phyloP scores from a whole-genome alignment of 2,329 filamentous ascomycete species.

The Colletotrichum cereale region DNA sequence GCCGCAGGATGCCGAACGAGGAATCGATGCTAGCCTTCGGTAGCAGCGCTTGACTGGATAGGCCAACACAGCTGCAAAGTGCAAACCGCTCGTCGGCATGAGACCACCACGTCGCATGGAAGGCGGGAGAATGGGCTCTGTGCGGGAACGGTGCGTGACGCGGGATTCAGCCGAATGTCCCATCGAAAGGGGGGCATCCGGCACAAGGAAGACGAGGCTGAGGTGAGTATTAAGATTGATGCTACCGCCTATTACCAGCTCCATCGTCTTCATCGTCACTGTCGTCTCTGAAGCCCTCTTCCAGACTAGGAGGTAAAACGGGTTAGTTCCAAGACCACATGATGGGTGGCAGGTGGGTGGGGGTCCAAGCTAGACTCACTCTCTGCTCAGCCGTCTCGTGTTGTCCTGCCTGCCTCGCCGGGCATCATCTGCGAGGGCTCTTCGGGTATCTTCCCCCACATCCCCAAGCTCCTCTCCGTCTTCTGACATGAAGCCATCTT shows the following conservation, averaged over 20 bases:
- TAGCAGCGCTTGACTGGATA: constrained; percentile 11
- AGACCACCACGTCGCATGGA: constrained; percentile 8
- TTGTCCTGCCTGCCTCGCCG: constrained; percentile 59
- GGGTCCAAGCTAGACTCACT: constrained; percentile 59
- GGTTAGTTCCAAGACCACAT: constrained; percentile 14
- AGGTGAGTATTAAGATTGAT: constrained; percentile 27
- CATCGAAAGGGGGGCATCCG: background rate
- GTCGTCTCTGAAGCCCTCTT: constrained; percentile 65
- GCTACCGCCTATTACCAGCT: constrained; percentile 37
- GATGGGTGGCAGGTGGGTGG: background rate
- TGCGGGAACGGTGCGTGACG: constrained; percentile 11
- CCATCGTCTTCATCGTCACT: constrained; percentile 56
- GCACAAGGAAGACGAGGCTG: constrained; percentile 18
- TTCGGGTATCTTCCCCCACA: constrained; percentile 63
- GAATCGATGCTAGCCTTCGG: constrained; percentile 1
- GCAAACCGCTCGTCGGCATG: background rate
- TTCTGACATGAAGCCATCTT: constrained; percentile 70
- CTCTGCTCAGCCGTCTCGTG: constrained; percentile 77
- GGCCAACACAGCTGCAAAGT: constrained; percentile 11
- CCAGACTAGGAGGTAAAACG: constrained; percentile 60
- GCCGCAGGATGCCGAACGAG: background rate
- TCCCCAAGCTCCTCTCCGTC: constrained; percentile 79
- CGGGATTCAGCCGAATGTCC: constrained; percentile 21
- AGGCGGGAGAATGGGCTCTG: constrained; percentile 9
- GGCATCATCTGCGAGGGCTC: constrained; percentile 54